phyloP scores from a whole-genome alignment of 176 grass and related monocot genomes.

The Oropetium thomaeum region DNA sequence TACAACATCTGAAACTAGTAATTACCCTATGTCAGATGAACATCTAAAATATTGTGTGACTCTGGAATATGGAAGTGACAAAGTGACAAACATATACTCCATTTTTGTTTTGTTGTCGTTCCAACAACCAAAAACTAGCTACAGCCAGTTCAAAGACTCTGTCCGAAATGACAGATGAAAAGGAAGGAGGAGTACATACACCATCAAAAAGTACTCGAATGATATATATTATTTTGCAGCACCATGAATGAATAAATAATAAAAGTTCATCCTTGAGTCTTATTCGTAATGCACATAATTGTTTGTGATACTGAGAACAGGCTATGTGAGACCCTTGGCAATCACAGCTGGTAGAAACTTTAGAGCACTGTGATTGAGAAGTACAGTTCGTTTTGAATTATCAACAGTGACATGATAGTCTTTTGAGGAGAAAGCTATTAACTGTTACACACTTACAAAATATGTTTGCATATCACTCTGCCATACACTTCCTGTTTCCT shows the following conservation, averaged over 20 bases:
- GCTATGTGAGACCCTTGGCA: not conserved
- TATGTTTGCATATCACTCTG: not conserved
- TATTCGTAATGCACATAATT: not conserved
- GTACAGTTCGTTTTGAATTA: not conserved
- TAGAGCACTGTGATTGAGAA: not conserved
- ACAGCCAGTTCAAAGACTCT: too few species aligned
- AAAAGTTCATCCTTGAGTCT: not conserved
- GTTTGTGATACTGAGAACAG: not conserved
- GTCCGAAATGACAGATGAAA: too few species aligned
- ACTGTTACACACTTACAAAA: not conserved
- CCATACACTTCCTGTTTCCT: not conserved
- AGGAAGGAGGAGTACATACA: too few species aligned
- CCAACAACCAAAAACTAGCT: too few species aligned
- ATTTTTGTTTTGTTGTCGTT: too few species aligned
- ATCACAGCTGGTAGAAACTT: not conserved
- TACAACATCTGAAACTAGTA: not conserved
- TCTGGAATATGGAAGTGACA: not conserved
- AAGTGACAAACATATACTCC: too few species aligned
- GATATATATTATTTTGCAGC: not conserved
- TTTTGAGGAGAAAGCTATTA: not conserved
- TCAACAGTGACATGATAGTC: slow-evolving; percentile 12
- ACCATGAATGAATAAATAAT: not conserved
- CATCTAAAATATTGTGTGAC: not conserved
- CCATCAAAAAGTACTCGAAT: slow-evolving; percentile 3
- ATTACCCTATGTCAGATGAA: slow-evolving; percentile 2